Conservation (phyloP, 2,329 filamentous ascomycete species). For the Claviceps spartinae region DNA sequence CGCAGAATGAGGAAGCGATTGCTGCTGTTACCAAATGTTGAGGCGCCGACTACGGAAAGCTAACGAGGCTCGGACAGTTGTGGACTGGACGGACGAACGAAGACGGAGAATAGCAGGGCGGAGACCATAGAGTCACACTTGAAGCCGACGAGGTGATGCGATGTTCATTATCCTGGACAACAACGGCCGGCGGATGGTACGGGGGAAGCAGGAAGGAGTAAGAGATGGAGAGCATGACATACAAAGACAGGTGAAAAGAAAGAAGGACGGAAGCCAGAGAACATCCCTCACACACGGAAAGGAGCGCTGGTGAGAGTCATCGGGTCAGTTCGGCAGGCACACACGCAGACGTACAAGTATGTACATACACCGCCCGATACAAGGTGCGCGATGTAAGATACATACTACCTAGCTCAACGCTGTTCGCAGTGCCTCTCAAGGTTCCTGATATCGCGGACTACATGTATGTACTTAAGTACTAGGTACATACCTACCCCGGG, state of each 20-base stretch:
- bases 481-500: too few species aligned
- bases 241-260: background rate
- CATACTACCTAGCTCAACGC: too few species aligned
- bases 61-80: background rate
- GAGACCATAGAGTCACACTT: background rate
- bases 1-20: background rate
- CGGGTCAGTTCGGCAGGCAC: background rate
- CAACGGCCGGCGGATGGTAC: background rate
- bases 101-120: background rate
- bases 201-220: background rate
- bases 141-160: background rate
- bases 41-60: conserved; percentile 5
- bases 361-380: too few species aligned
- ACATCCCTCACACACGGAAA: background rate
- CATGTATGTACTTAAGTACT: background rate
- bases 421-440: too few species aligned
- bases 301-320: background rate
- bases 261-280: background rate
- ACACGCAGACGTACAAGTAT: background rate
- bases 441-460: too few species aligned
- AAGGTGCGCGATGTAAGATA: too few species aligned
- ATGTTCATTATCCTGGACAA: background rate
- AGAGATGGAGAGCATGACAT: background rate
- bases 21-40: background rate
- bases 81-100: background rate